Conservation (phyloP, 495 filamentous ascomycete genomes). For the Pseudomonodictys pantanalensis region DNA sequence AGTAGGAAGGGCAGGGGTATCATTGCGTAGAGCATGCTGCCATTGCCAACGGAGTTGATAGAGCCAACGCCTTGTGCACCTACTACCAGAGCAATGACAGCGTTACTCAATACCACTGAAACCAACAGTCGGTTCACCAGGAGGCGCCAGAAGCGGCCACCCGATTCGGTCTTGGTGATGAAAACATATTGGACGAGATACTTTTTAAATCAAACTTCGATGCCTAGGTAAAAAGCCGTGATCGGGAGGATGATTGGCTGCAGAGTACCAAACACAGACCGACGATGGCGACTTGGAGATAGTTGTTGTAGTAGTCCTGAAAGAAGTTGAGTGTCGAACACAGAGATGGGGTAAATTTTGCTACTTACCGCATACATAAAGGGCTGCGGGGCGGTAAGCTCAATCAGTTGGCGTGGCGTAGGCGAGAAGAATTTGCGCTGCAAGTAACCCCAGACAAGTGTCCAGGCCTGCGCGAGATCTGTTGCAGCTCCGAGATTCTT, state of each 20-base stretch:
- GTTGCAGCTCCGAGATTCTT: conserved; percentile 84
- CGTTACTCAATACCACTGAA: conserved; percentile 70
- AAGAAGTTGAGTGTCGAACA: too few species aligned
- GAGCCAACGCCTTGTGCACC: conserved; percentile 44
- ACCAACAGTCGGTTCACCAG: conserved; percentile 89
- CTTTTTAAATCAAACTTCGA: conserved; percentile 89
- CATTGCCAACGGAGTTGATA: conserved; percentile 17
- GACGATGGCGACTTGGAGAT: conserved; percentile 86
- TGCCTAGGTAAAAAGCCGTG: conserved; percentile 81
- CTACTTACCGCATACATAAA: conserved; percentile 96
- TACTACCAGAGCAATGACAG: conserved; percentile 65
- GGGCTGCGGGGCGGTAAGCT: conserved; percentile 81
- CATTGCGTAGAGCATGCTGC: conserved; percentile 61
- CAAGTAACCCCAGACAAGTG: conserved; percentile 63
- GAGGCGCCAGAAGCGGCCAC: conserved; percentile 82
- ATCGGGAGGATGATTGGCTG: conserved; percentile 87
- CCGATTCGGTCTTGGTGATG: conserved; percentile 90
- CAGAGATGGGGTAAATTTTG: too few species aligned
- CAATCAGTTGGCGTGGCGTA: conserved; percentile 86
- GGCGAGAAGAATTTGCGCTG: conserved; percentile 44
- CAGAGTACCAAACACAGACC: conserved; percentile 74
- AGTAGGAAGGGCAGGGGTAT: conserved; percentile 76
- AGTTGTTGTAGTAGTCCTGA: conserved; percentile 95
- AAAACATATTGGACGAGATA: conserved; percentile 92
- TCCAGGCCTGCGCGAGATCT: conserved; percentile 79